Base-by-base conservation (phyloP, 2,329 filamentous ascomycete species). In the Fusarium robinianum region DNA sequence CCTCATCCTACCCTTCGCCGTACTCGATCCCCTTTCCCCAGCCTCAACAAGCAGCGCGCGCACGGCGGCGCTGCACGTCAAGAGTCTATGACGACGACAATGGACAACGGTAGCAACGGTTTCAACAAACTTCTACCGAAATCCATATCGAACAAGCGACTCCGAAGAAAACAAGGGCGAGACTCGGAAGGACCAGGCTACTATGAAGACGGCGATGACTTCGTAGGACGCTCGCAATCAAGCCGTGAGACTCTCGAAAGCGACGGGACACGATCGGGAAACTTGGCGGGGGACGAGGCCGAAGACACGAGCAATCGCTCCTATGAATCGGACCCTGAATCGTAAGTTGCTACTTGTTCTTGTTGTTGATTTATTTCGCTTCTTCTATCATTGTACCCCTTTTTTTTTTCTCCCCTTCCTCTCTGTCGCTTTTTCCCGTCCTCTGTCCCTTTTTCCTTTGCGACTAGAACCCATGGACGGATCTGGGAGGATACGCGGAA, bases 91-190 rank as follows among this genome's bases (percentile, higher is more conserved):
- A 21, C 49, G 34, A 40, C 55, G 12, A 52, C 43, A 25, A 47
- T 60, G 47, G 60, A 61, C 32, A 60, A 51, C 55, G 55, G 57
- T 19, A 53, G 47, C 42, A 60, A 47, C 52, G 67, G 70, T 9
- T 64, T 80, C 29, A 72, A 69, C 44, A 81, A 79, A 65, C 70
- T 83, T 19, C 64, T 83, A 23, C 72, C 78, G 37, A 79, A 76
- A 59, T 69, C 72, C 24, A 71, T 82, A 40, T 66, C 68, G 18
- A 69, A 70, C 33, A 78, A 75, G 58, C 73, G 76, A 32, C 72
- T 75, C 33, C 71, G 70, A 43, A 75, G 70, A 64, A 76, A 72
- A 63, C 70, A 75, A 41, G 72, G 74, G 10, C 51, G 66, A 65
- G 56, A 73, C 66, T 40, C 53, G 8, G 58, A 59, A 29, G 57